Base-by-base conservation (phyloP, 2,329 filamentous ascomycete species). In the Colletotrichum nymphaeae region DNA sequence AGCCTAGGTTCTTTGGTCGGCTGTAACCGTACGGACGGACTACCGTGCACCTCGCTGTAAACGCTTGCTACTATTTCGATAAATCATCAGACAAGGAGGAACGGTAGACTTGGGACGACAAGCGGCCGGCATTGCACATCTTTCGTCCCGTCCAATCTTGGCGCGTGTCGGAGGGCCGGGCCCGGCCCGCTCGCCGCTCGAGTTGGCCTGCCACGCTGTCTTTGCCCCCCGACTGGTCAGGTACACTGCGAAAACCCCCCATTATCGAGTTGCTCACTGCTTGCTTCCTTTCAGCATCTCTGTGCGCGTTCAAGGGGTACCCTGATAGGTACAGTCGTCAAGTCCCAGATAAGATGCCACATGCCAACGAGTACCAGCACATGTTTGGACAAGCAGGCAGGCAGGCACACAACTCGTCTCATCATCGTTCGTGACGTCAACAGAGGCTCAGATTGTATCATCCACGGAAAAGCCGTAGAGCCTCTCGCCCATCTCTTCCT, bases 101-200 rank as follows among this genome's bases (percentile, higher is more conserved):
- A 30, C 22, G 12, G 12, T 7, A 68, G n/a, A 73, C 26, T 73
- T 73, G 55, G 46, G 70, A 73, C 46, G 70, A 66, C 55, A 57
- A 66, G 46, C 60, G 67, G 67, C 46, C 46, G 60, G 53, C 37
- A 65, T 66, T 32, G 49, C 67, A n/a, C 55, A 53, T 59, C 37
- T 14, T 49, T 62, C 53, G 28, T 28, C 26, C 59, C 67, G 60
- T 73, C 70, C 46, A 65, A 73, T 70, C 67, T 73, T 70, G 70
- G 70, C 67, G 70, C 56, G 67, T 66, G 60, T 65, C 60, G 67
- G 60, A 73, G 53, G 52, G 16, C 63, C 60, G 60, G 67, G 70
- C 46, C 67, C 67, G 70, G 67, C 42, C 67, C 70, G 60, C 55
- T 19, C 67, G 60, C 46, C 49, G 46, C 35, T 67, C 56, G 60